phyloP scores from a whole-genome alignment of 2,329 filamentous ascomycete genomes.

The Volutella citrinella region DNA sequence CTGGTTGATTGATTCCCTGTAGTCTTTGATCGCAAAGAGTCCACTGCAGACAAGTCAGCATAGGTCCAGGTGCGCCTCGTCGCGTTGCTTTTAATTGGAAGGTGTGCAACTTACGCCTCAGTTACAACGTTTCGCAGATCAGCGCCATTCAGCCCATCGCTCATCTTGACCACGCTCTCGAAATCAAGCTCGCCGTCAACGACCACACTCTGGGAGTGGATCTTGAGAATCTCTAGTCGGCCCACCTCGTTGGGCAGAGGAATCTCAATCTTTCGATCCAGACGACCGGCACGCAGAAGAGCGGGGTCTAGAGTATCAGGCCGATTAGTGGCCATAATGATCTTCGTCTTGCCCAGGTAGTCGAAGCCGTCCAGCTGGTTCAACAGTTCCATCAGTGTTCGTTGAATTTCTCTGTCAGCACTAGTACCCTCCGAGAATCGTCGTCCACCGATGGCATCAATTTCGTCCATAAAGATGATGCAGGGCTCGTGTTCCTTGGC shows the following conservation, averaged over 20 bases:
- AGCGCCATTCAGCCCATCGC: constrained; percentile 93
- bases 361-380: constrained; percentile 99
- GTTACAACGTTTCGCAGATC: constrained; percentile 98
- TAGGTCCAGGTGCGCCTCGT: too few species aligned
- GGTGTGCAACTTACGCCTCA: constrained; percentile 95
- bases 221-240: constrained; percentile 95
- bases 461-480: constrained; percentile 99
- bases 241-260: constrained; percentile 96
- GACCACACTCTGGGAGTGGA: constrained; percentile 82
- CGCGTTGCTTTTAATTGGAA: too few species aligned
- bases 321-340: constrained; percentile 99
- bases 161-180: constrained; percentile 99
- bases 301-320: constrained; percentile 95
- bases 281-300: constrained; percentile 82
- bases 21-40: constrained; percentile 97
- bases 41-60: constrained; percentile 55
- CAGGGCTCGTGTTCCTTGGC: constrained; percentile 99
- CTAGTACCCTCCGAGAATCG: constrained; percentile 97
- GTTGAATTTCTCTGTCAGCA: constrained; percentile 96
- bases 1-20: constrained; percentile 92
- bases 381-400: constrained; percentile 96
- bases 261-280: constrained; percentile 98
- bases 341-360: constrained; percentile 99
- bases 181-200: constrained; percentile 96
- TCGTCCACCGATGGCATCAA: constrained; percentile 95